phyloP scores from a whole-genome alignment of 2,329 filamentous ascomycete genomes.

The Cordyceps farinosa region DNA sequence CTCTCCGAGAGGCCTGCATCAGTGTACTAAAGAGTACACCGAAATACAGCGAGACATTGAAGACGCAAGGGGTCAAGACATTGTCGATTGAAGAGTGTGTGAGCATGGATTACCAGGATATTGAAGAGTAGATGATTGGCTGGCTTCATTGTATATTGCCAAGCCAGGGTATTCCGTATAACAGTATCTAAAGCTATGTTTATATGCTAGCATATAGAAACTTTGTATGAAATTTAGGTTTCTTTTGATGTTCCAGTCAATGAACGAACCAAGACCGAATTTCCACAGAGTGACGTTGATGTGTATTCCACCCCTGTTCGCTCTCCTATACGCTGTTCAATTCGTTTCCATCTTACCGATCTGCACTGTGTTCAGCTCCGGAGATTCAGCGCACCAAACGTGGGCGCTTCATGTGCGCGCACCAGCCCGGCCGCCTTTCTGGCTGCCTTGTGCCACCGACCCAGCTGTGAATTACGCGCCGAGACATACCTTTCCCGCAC shows the following conservation, averaged over 20 bases:
- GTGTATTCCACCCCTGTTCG: no score
- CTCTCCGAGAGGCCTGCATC: not conserved
- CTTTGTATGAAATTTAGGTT: not conserved
- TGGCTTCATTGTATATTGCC: not conserved
- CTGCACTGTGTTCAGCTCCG: no score
- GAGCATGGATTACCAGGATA: constrained; percentile 14
- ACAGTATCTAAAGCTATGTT: no score
- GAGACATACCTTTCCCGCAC: not conserved
- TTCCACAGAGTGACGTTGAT: not conserved
- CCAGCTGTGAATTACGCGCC: not conserved
- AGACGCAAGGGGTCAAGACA: constrained; percentile 7
- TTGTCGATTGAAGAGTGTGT: constrained; percentile 15
- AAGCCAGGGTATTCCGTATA: not conserved
- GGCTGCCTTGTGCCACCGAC: constrained; percentile 3
- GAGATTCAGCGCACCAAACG: not conserved
- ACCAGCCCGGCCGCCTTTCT: not conserved
- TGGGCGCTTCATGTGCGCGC: not conserved
- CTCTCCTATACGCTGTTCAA: not conserved
- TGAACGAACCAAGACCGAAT: not conserved
- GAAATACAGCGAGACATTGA: constrained; percentile 7
- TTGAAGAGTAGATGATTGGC: not conserved
- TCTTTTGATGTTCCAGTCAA: not conserved
- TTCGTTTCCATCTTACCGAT: not conserved
- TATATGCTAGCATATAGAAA: not conserved
- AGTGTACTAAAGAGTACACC: not conserved